phyloP scores from a whole-genome alignment of 73 alveolate genomes.

The Paramecium pentaurelia region DNA sequence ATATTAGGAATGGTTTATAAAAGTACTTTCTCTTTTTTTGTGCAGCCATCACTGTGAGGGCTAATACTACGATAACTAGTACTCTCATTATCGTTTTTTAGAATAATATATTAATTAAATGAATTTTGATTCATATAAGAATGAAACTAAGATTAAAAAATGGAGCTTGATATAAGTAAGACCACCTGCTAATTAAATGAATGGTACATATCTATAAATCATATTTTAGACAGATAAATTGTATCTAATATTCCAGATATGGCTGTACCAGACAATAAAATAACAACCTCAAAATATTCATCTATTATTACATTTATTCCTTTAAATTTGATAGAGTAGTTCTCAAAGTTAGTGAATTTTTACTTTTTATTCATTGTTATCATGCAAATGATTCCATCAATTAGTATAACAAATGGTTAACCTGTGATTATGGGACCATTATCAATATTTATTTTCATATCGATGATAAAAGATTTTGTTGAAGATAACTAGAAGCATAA shows the following conservation, averaged over 20 bases:
- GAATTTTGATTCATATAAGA: neutral
- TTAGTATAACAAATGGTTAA: slow-evolving; percentile 84
- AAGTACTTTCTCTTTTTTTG: neutral
- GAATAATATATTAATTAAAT: neutral
- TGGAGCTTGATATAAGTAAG: neutral
- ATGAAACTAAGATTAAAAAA: slow-evolving; percentile 25
- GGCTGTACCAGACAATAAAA: slow-evolving; percentile 1
- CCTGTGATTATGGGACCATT: slow-evolving; percentile 80
- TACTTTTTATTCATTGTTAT: slow-evolving; percentile 85
- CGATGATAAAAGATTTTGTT: slow-evolving; percentile 94
- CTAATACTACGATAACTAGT: neutral
- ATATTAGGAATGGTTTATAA: neutral
- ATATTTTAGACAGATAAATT: neutral
- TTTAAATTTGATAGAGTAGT: slow-evolving; percentile 81
- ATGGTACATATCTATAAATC: neutral
- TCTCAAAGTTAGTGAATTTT: slow-evolving; percentile 84
- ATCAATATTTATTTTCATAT: slow-evolving; percentile 45
- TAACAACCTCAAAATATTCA: neutral
- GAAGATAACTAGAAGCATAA: slow-evolving; percentile 85
- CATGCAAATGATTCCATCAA: slow-evolving; percentile 78
- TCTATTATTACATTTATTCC: slow-evolving; percentile 67
- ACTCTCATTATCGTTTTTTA: slow-evolving; percentile 23
- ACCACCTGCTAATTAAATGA: slow-evolving; percentile 43
- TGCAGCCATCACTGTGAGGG: neutral
- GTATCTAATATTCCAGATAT: slow-evolving; percentile 13